A percentile compares a stretch with the other conserved stretches of the same genome.
These are phyloP conservation scores for Botrytis deweyae DNA, from an alignment of 2,329 filamentous ascomycete species.

Conservation along the genomic window DNA sequence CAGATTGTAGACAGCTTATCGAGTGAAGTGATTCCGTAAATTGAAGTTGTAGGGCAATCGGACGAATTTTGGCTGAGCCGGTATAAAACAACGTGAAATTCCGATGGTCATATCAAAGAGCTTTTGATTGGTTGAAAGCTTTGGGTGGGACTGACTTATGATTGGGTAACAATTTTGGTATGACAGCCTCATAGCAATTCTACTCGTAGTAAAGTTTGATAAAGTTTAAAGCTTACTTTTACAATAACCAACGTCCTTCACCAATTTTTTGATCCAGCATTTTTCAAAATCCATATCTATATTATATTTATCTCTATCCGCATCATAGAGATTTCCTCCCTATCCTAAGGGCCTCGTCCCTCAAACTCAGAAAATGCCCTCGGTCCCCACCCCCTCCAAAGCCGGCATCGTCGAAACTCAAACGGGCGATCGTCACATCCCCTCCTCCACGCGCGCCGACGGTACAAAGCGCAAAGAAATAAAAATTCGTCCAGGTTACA, in stretches of 20 bases:
- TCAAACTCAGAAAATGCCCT: conserved; percentile 39
- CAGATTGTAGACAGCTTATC: conserved; percentile 18
- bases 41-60: conserved; percentile 15
- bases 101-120: conserved; percentile 18
- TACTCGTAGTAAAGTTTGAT: not conserved
- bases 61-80: conserved; percentile 21
- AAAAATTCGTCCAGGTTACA: conserved; percentile 88
- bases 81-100: conserved; percentile 18
- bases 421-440: conserved; percentile 84
- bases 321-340: not conserved
- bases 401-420: conserved; percentile 72
- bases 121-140: conserved; percentile 11
- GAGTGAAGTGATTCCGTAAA: conserved; percentile 13
- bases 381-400: conserved; percentile 49
- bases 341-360: not conserved
- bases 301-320: not conserved
- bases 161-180: not conserved
- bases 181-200: conserved; percentile 5
- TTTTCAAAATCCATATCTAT: not conserved
- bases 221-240: not conserved
- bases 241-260: too few species aligned
- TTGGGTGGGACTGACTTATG: not conserved
- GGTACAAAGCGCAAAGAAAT: conserved; percentile 93
- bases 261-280: not conserved
- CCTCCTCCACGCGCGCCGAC: conserved; percentile 80